Conservation (phyloP, 306 rosid species). For the Aeschynomene evenia region DNA sequence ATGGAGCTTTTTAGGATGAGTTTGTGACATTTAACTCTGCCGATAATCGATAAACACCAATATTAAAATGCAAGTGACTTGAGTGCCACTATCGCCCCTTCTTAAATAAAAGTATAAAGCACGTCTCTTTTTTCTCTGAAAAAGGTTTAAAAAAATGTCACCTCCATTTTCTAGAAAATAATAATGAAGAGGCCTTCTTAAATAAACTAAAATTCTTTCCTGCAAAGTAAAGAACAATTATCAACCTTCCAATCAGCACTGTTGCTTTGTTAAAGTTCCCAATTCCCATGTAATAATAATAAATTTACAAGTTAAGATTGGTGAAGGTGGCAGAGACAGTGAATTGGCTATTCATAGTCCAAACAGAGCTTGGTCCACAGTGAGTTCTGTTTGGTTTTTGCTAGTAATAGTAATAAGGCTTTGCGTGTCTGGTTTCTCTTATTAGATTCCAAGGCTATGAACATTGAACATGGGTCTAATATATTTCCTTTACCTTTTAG, state of each 20-base stretch:
- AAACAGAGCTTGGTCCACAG: slow-evolving; percentile 5
- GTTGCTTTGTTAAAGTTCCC: neutral
- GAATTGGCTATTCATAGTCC: neutral
- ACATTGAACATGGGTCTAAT: neutral
- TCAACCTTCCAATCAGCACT: neutral
- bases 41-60: neutral
- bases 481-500: neutral
- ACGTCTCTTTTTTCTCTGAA: neutral
- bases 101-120: neutral
- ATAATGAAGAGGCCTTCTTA: neutral
- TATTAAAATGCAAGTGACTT: neutral
- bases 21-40: neutral
- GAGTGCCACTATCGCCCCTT: neutral
- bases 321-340: neutral
- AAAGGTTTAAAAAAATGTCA: neutral
- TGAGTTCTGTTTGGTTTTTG: neutral
- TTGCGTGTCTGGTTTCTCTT: slow-evolving; percentile 2
- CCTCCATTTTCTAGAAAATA: neutral
- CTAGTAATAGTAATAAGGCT: neutral
- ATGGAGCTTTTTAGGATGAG: neutral
- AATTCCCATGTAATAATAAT: neutral
- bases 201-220: neutral
- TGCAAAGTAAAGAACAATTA: neutral
- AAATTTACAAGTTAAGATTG: neutral
- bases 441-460: neutral